Conservation (phyloP, 495 filamentous ascomycete species). For the Aspergillus funiculosus region DNA sequence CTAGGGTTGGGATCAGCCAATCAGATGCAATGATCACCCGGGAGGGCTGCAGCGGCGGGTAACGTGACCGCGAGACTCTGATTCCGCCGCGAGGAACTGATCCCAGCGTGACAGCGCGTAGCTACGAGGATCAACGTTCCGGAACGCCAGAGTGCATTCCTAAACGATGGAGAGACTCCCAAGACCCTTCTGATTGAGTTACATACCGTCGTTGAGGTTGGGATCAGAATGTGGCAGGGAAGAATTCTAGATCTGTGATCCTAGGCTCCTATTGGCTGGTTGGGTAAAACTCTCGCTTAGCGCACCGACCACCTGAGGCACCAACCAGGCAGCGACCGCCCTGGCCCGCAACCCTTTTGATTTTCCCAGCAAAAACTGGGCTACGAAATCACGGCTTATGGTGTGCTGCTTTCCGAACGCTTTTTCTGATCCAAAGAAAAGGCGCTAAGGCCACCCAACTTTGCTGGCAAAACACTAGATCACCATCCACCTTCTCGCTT, state of each 20-base stretch:
- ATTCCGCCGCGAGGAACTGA: constrained; percentile 25
- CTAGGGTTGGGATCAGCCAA: constrained; percentile 37
- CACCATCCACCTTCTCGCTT: constrained; percentile 33
- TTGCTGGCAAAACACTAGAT: constrained; percentile 33
- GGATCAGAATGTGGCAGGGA: constrained; percentile 33
- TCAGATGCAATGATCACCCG: constrained; percentile 31
- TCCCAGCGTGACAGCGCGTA: constrained; percentile 21
- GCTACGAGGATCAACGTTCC: constrained; percentile 23
- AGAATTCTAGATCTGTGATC: constrained; percentile 40
- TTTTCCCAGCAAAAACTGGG: constrained; percentile 28
- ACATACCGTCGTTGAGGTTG: constrained; percentile 24
- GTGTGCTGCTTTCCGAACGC: constrained; percentile 33
- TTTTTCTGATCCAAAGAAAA: constrained; percentile 32
- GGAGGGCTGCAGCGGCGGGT: constrained; percentile 30
- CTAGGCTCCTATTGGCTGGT: constrained; percentile 36
- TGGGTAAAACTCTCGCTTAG: constrained; percentile 36
- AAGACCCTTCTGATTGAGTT: constrained; percentile 16
- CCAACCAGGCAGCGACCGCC: constrained; percentile 15
- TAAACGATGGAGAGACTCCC: constrained; percentile 2
- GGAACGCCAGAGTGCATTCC: constrained; percentile 18
- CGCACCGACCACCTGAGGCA: constrained; percentile 16
- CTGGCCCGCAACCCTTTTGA: constrained; percentile 20
- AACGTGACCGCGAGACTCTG: constrained; percentile 26
- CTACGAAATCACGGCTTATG: constrained; percentile 34
- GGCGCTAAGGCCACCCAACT: constrained; percentile 23